Evolutionary conservation across 805 yeast genomes (phyloP), one percentile per base, ranked within the genome.

Genomic region (Kurtzmaniella cleridarum): DNA sequence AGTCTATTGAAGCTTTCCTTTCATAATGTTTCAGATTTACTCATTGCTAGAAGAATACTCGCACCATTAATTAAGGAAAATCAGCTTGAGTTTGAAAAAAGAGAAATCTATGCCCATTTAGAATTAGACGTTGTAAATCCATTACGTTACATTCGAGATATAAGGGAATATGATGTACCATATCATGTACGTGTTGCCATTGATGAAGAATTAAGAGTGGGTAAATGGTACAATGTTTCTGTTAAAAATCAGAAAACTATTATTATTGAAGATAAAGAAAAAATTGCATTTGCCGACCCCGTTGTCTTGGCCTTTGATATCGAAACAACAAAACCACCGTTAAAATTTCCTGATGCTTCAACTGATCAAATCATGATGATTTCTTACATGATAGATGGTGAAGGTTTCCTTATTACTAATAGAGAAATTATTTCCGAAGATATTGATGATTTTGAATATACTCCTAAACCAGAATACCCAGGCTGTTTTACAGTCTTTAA

Each of bases 371-470:
- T 93, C 30, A 93, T 93, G 97, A 95, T 95, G 98, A 93, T 93
- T 36, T 95, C 98, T 2, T 93, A 93, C 58, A 95, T 95, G 98
- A 90, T 93, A 44, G 98, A 93, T 57, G 98, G 98, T 9, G 95
- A 87, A 50, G 99, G 99, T 29, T 93, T 68, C 55, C 66, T 93
- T 30, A 95, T 93, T 43, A 93, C 98, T 8, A 93, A 93, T 57
- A 69, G 99, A 51, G 96, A 90, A 49, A 88, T 93, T 50, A 90
- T 93, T 29, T 81, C 95, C 5, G 86, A 88, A 57, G 98, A 95
- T 59, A 93, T 93, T 41, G 95, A 85, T 36, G 98, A 93, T 62
- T 93, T 93, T 51, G 98, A 93, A 60, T 93, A 93, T 56, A 90
- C 98, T 0, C 99, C 99, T 1, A 88, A 81, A 55, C 95, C 96